Conservation (phyloP, 495 filamentous ascomycete genomes). For the Tuber microsphaerosporum region DNA sequence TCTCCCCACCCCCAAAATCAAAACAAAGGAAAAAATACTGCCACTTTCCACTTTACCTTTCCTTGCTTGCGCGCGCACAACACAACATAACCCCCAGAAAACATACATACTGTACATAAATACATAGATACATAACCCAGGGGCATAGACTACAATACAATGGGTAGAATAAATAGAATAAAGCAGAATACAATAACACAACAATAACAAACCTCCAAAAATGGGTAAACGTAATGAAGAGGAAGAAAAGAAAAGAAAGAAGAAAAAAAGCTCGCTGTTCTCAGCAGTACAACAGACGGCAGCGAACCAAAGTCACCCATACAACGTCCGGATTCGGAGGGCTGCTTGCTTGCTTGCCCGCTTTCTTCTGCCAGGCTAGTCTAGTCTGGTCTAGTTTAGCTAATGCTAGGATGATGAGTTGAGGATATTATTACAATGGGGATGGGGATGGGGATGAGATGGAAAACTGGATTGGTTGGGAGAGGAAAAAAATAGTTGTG, state of each 20-base stretch:
- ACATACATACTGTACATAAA: neutral
- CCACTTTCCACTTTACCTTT: neutral
- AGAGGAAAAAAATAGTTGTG: neutral
- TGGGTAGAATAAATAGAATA: conserved; percentile 9
- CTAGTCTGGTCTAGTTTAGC: neutral
- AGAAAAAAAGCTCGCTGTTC: neutral
- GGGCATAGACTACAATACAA: neutral
- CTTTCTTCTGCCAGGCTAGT: neutral
- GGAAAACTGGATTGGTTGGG: neutral
- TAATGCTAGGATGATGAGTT: neutral
- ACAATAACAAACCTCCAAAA: conserved; percentile 29
- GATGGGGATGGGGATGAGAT: neutral
- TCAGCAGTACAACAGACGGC: neutral
- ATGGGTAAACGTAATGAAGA: conserved; percentile 23
- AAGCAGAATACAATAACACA: conserved; percentile 7
- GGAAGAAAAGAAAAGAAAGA: too few relatives aligned
- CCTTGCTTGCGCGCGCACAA: neutral
- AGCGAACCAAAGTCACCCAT: neutral
- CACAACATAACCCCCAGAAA: neutral
- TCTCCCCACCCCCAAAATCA: neutral
- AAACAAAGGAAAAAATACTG: neutral
- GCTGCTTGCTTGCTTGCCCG: neutral
- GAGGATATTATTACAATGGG: neutral
- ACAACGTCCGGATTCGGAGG: neutral
- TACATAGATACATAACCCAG: neutral